Percentiles rank a stretch among this genome's conserved stretches.
Conservation (phyloP, 331 rosid species). For the Cydonia oblonga region DNA sequence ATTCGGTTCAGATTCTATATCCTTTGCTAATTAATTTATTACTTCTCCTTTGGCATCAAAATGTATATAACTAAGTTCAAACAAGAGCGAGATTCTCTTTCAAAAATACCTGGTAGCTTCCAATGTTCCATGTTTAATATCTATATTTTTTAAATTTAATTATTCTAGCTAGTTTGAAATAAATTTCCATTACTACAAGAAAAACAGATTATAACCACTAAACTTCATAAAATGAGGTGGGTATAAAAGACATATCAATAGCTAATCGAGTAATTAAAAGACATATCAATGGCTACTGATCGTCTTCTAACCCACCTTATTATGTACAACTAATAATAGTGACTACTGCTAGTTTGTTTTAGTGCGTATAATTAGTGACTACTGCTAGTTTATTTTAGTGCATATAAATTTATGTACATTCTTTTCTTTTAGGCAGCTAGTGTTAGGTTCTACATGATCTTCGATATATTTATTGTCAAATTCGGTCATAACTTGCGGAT, state of each 20-base stretch:
- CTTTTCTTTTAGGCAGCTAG: neutral
- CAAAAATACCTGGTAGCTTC: neutral
- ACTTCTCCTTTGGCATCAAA: conserved; percentile 20
- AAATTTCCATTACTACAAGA: neutral
- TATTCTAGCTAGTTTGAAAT: neutral
- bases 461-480: neutral
- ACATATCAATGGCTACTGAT: neutral
- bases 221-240: neutral
- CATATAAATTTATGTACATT: neutral
- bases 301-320: neutral
- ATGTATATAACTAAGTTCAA: conserved; percentile 10
- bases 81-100: neutral
- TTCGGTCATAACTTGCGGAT: neutral
- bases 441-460: neutral
- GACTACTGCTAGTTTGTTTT: too few relatives aligned
- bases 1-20: neutral
- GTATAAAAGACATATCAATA: neutral
- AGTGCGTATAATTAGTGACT: neutral
- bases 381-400: too few relatives aligned
- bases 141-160: too few relatives aligned
- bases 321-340: neutral
- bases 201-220: neutral
- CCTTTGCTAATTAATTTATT: neutral
- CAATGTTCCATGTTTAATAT: neutral
- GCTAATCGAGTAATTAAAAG: too few relatives aligned